These are phyloP conservation scores for Linderina pennispora DNA, from an alignment of 192 early-diverging fungal species.

Conservation along the genomic window DNA sequence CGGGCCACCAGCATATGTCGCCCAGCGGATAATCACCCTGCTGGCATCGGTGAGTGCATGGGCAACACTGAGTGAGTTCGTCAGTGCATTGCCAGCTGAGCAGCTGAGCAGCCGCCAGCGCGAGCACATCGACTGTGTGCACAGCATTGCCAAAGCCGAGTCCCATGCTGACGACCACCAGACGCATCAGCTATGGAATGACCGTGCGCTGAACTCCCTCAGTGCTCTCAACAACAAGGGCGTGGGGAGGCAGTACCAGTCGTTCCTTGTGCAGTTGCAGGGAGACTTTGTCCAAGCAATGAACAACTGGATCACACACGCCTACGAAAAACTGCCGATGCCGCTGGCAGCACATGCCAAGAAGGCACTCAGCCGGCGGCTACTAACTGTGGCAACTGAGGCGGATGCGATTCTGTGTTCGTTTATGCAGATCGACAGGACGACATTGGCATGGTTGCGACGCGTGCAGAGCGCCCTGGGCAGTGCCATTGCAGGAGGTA, in stretches of 20 bases:
- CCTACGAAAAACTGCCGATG: not conserved
- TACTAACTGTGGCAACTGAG: conserved; percentile 5
- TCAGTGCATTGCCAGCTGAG: conserved; percentile 8
- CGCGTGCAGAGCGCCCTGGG: not conserved
- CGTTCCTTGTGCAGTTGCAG: conserved; percentile 31
- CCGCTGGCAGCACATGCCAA: conserved; percentile 6
- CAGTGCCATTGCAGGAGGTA: conserved; percentile 12
- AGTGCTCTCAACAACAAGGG: conserved; percentile 13
- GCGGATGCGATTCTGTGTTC: conserved; percentile 5
- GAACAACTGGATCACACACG: conserved; percentile 6
- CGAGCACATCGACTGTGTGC: too few species aligned
- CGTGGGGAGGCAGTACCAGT: conserved; percentile 8
- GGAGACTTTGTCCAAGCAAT: conserved; percentile 11
- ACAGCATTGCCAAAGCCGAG: conserved; percentile 29
- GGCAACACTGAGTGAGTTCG: conserved; percentile 8
- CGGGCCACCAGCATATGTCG: conserved; percentile 26
- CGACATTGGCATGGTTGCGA: conserved; percentile 18
- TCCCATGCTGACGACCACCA: too few species aligned
- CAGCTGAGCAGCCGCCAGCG: conserved; percentile 10
- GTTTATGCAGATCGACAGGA: conserved; percentile 9
- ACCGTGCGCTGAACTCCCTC: conserved; percentile 12
- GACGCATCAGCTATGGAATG: conserved; percentile 5
- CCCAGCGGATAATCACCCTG: conserved; percentile 15
- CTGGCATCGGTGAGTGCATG: conserved; percentile 19
- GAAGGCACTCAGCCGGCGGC: conserved; percentile 12